Conservation (phyloP, 139 green algal genomes). For the Haematococcus lacustris region DNA sequence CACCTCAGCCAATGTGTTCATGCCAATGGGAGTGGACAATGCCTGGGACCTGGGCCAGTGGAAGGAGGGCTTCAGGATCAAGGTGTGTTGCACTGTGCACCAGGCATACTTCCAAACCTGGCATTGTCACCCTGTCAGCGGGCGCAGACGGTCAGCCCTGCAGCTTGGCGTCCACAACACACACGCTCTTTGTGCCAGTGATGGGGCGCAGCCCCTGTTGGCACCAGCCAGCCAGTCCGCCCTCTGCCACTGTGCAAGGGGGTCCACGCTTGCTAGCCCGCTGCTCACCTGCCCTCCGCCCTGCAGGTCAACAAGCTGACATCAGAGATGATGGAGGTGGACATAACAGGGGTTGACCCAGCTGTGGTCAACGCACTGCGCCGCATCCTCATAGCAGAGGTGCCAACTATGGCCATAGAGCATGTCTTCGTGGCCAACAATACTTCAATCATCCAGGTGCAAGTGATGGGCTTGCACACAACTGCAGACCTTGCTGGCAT, state of each 20-base stretch:
- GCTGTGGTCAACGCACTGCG: conserved; percentile 90
- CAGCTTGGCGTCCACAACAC: no score
- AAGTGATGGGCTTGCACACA: no score
- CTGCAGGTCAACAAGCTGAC: conserved; percentile 27
- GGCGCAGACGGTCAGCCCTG: no score
- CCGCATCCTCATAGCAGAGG: conserved; percentile 89
- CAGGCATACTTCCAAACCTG: no score
- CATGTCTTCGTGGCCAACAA: conserved; percentile 98
- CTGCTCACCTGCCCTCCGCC: not conserved
- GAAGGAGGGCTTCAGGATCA: conserved; percentile 49
- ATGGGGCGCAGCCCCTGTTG: no score
- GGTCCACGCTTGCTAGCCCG: not conserved
- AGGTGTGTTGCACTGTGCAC: conserved; percentile 13
- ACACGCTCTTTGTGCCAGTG: no score
- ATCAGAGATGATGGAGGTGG: conserved; percentile 76
- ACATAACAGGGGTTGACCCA: conserved; percentile 81
- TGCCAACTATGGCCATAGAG: conserved; percentile 95
- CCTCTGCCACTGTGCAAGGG: no score
- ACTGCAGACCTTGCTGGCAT: no score
- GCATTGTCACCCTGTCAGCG: not conserved
- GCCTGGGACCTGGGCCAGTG: conserved; percentile 65
- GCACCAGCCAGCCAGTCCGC: not conserved
- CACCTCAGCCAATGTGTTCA: conserved; percentile 59
- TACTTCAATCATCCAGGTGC: conserved; percentile 88
- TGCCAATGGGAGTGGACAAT: conserved; percentile 69